phyloP scores from a whole-genome alignment of 495 filamentous ascomycete species.

The Cercophora scortea region DNA sequence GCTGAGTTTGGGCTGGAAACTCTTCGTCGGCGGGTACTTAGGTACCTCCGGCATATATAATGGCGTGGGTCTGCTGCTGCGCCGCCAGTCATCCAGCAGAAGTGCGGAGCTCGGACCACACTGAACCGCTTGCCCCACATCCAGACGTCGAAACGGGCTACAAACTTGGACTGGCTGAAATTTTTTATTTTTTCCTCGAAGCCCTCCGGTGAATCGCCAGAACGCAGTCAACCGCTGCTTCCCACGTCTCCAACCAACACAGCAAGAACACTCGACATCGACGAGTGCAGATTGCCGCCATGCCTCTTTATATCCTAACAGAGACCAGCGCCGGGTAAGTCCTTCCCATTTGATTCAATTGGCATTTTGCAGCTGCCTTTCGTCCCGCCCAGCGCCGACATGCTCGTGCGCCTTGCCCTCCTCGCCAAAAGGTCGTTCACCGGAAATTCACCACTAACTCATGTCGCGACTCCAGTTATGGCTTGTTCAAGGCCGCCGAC shows the following conservation, averaged over 20 bases:
- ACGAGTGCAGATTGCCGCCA: constrained; percentile 24
- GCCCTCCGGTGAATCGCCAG: constrained; percentile 15
- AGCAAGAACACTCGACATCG: constrained; percentile 18
- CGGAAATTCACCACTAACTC: too few relatives aligned
- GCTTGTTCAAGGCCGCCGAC: constrained; percentile 94
- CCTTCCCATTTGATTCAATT: constrained; percentile 6
- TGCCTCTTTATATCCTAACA: constrained; percentile 76
- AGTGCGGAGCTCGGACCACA: too few relatives aligned
- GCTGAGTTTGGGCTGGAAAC: too few relatives aligned
- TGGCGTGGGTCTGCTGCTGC: too few relatives aligned
- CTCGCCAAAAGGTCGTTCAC: too few relatives aligned
- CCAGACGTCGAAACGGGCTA: constrained; percentile 11
- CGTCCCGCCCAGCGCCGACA: too few relatives aligned
- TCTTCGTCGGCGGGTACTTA: too few relatives aligned
- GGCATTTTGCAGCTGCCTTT: background rate
- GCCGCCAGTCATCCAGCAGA: too few relatives aligned
- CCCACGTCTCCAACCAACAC: constrained; percentile 15
- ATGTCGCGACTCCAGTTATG: constrained; percentile 48
- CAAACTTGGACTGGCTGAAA: constrained; percentile 18
- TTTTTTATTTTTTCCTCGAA: constrained; percentile 21
- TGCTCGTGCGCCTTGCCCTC: too few relatives aligned
- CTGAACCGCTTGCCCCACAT: constrained; percentile 9
- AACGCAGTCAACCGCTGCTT: constrained; percentile 24
- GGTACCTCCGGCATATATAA: too few relatives aligned
- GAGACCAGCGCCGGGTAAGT: constrained; percentile 84